Evolutionary conservation across 345 rosid genomes (phyloP).

Genomic region (Noccaea caerulescens): DNA sequence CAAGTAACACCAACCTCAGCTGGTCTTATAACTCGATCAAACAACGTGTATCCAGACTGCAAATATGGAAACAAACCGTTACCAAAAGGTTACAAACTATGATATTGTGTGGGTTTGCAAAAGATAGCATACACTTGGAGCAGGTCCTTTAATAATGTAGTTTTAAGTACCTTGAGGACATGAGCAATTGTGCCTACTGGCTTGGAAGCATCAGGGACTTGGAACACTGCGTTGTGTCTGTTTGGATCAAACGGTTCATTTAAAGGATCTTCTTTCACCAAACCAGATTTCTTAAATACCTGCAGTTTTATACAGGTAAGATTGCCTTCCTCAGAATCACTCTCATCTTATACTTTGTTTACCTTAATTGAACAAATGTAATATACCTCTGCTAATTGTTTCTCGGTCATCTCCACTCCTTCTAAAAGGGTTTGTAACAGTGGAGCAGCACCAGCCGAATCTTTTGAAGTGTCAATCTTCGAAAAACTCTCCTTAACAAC

Average conservation of each 20-base stretch:
- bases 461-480: slow-evolving; percentile 67
- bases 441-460: slow-evolving; percentile 63
- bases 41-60: slow-evolving; percentile 82
- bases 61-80: slow-evolving; percentile 10
- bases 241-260: slow-evolving; percentile 92
- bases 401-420: slow-evolving; percentile 99
- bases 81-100: slow-evolving; percentile 7
- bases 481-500: slow-evolving; percentile 80
- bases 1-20: slow-evolving; percentile 95
- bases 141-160: too few relatives aligned
- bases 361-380: not conserved
- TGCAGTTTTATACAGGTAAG: slow-evolving; percentile 38
- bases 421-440: slow-evolving; percentile 78
- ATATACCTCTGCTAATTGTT: slow-evolving; percentile 78
- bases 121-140: not conserved
- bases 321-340: slow-evolving; percentile 15
- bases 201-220: slow-evolving; percentile 80
- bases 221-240: slow-evolving; percentile 81
- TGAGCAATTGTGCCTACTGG: slow-evolving; percentile 82
- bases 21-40: slow-evolving; percentile 85
- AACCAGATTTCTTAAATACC: slow-evolving; percentile 77
- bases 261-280: slow-evolving; percentile 74
- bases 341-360: slow-evolving; percentile 4
- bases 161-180: slow-evolving; percentile 70
- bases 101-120: not conserved